Evolutionary conservation across 108 stramenopile species (phyloP).

Genomic region (Craspedostauros australis): DNA sequence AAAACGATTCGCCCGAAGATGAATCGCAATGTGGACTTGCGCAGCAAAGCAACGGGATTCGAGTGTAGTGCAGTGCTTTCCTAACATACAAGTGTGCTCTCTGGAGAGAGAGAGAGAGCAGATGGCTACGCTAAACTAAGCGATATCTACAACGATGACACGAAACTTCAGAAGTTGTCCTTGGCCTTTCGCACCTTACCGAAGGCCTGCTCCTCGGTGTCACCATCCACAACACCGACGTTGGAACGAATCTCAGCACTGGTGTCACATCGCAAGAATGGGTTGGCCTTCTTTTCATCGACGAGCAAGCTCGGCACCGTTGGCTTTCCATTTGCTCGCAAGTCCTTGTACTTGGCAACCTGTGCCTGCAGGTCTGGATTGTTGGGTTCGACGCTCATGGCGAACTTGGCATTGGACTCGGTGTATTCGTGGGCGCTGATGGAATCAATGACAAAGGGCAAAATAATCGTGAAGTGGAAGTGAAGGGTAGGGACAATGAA

Average conservation of each 20-base stretch:
- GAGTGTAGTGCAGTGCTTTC: too few species aligned
- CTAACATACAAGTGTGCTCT: too few species aligned
- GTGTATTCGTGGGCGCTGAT: constrained; percentile 83
- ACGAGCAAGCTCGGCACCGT: constrained; percentile 71
- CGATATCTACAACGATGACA: not conserved
- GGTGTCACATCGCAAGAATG: constrained; percentile 69
- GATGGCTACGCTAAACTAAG: too few species aligned
- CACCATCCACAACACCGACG: constrained; percentile 41
- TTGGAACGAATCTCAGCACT: constrained; percentile 62
- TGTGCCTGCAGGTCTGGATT: constrained; percentile 50
- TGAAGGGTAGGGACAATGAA: too few species aligned
- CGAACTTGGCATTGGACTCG: constrained; percentile 66
- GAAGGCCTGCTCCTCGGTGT: constrained; percentile 49
- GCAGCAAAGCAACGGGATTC: too few species aligned
- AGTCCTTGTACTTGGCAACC: constrained; percentile 39
- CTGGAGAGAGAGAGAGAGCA: too few species aligned
- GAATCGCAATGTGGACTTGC: too few species aligned
- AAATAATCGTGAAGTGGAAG: too few species aligned
- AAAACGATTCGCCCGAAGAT: too few species aligned
- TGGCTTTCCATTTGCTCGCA: constrained; percentile 50
- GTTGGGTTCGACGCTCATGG: constrained; percentile 69
- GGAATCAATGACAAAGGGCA: too few species aligned
- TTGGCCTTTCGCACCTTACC: constrained; percentile 59
- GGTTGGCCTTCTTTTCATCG: constrained; percentile 71
- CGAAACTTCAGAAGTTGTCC: constrained; percentile 37